Percentiles rank a stretch among this genome's conserved stretches.
Conservation (phyloP, 23 red algal species). For the Gracilaria domingensis region DNA sequence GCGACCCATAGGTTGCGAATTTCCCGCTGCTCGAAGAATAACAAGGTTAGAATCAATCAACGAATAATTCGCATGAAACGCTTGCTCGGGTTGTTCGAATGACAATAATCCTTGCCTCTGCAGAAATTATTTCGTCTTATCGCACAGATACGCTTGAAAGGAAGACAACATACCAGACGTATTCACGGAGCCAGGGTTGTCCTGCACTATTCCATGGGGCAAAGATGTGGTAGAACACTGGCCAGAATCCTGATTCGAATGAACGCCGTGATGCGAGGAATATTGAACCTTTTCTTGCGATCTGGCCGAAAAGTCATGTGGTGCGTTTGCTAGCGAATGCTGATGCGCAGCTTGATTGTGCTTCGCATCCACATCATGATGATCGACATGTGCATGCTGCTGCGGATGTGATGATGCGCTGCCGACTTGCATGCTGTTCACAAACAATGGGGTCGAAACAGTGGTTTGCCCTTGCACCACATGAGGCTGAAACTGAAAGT, state of each 20-base stretch:
- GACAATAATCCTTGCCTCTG: neutral
- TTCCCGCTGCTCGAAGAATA: neutral
- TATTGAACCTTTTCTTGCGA: conserved; percentile 9
- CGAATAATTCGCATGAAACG: neutral
- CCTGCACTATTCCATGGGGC: neutral
- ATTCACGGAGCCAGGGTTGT: neutral
- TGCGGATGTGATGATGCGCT: neutral
- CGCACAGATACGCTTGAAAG: neutral
- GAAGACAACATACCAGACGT: conserved; percentile 1
- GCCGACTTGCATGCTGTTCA: neutral
- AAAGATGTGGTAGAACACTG: neutral
- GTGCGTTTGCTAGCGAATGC: neutral
- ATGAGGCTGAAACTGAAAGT: conserved; percentile 15
- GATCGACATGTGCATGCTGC: neutral
- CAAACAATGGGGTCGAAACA: neutral
- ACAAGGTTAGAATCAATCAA: neutral
- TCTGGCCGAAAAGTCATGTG: neutral
- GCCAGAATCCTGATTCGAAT: neutral
- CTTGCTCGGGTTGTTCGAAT: neutral
- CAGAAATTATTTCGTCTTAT: neutral
- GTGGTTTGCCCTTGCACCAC: neutral
- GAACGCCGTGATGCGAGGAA: neutral
- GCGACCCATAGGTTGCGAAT: neutral
- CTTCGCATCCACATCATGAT: neutral
- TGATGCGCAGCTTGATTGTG: neutral